Evolutionary conservation across 2,329 filamentous ascomycete species (phyloP).

Genomic region (Lasiodiplodia gonubiensis): DNA sequence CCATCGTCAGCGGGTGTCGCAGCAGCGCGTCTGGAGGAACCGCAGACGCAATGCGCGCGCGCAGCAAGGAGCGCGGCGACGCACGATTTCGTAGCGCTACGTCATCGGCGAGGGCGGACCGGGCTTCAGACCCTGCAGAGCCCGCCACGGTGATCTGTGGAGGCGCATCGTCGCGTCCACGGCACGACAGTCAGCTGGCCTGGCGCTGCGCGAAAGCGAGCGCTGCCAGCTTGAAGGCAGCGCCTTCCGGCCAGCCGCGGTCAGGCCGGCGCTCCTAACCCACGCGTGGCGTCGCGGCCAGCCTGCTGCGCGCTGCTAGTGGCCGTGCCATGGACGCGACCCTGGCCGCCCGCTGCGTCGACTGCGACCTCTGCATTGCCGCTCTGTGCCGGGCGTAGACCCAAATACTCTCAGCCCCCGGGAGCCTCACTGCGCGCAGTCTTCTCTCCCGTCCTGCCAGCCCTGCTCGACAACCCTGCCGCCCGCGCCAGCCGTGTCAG

Average conservation of each 20-base stretch:
- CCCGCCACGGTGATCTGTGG: conserved; percentile 20
- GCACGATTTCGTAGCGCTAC: conserved; percentile 21
- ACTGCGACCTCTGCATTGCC: conserved; percentile 6
- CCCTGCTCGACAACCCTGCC: background rate
- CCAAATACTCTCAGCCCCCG: conserved; percentile 23
- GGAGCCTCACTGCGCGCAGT: conserved; percentile 13
- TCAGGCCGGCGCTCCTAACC: conserved; percentile 1
- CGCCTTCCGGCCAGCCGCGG: conserved; percentile 3
- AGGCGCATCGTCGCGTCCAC: conserved; percentile 18
- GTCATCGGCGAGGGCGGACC: conserved; percentile 20
- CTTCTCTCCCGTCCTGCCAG: background rate
- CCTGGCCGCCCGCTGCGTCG: conserved; percentile 11
- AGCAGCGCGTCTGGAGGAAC: conserved; percentile 12
- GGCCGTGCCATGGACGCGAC: conserved; percentile 15
- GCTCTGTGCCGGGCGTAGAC: conserved; percentile 12
- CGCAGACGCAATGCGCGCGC: conserved; percentile 21
- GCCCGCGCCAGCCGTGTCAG: background rate
- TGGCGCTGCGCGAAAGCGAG: background rate
- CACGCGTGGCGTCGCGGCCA: conserved; percentile 17
- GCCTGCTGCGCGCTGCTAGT: conserved; percentile 22
- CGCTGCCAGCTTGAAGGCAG: background rate
- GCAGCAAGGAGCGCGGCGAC: conserved; percentile 19
- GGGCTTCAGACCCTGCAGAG: conserved; percentile 23
- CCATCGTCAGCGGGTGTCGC: conserved; percentile 19
- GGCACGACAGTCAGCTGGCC: conserved; percentile 15